Base-by-base conservation (phyloP, 805 yeast species). In the Ogataea pignaliae region DNA sequence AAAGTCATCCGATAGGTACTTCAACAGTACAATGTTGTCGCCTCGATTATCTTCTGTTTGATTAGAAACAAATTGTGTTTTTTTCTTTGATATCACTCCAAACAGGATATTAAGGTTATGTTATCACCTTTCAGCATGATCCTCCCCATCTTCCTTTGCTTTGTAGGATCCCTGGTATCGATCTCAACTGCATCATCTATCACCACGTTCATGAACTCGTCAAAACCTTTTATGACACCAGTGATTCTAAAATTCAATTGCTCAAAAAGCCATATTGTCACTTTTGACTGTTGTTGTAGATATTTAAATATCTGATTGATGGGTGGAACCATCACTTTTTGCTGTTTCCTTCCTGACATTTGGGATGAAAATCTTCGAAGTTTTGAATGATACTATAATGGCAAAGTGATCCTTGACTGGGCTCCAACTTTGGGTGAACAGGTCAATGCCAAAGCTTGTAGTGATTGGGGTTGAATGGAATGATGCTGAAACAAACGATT, bases 51-150 rank as follows among this genome's bases (percentile, higher is more conserved):
- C 32, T 18, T 10, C 5, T 33, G 30, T 39, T 32, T 31, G 11
- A n/a, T n/a, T 10, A 13, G 14, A 30, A 30, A 4, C 3, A n/a
- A 14, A 5, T 33, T n/a, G 16, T 14, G 12, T 33, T 33, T 33
- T 33, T 14, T 33, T 14, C n/a, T 7, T 33, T 16, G 11, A 10
- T 4, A 10, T 31, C 33, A 48, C 21, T 53, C 53, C 9, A 51
- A 36, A 21, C 52, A 56, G 63, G 79, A 35, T 67, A 93, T 84
- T 45, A 91, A 67, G 9, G 96, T 84, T 37, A 93, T 87, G 60
- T 89, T 93, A 60, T 93, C 99, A 3, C 99, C 99, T 64, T 93
- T 93, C 45, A 93, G 69, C 52, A 93, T 62, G 18, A 93, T 78
- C 46, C 85, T 71, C 1, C 96, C 96, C 45, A 88, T 58, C n/a